Base-by-base conservation (phyloP, 371 early-diverging fungal species). In the Apophysomyces variabilis region DNA sequence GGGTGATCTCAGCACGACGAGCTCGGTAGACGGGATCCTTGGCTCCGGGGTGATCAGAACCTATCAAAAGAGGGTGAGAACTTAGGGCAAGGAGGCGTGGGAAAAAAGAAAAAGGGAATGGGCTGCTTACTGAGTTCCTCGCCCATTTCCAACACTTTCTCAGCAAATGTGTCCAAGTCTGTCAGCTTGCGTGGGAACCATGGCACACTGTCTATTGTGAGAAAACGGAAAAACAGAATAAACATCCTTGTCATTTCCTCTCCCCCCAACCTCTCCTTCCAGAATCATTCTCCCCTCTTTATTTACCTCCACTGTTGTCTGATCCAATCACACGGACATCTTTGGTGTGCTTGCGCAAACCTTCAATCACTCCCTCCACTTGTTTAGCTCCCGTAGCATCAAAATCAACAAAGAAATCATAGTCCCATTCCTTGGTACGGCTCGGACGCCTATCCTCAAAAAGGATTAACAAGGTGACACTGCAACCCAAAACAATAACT, bases 161-260 rank as follows among this genome's bases (percentile, higher is more conserved):
- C 94, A 3, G 95, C 93, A 85, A 96, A 97, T 5, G 91, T 84
- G 72, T 98, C 98, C 66, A 98, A 83, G 76, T 98, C 98, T 38
- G 89, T 71, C 79, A 93, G 86, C 74, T 94, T 95, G 70, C 97
- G 90, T 46, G 98, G 98, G 83, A 97, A 98, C 97, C 97, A 97
- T 32, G 96, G 96, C 9, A 79, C 78, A 61, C 77, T 80, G 46
- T 77, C 84, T 83, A 61, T 58, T 26, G 44, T 47, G 60, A 57
- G 37, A 43, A 62, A 64, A 0, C 3, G 7, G 21, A 7, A 21
- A 60, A 37, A 59, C n/a, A 44, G 6, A 5, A 13, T 12, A 57
- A 26, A 54, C 16, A 7, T 26, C 36, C 32, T 8, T 38, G 62
- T 39, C 9, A 18, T 35, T 18, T 54, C 32, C 32, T 26, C 32